phyloP scores from a whole-genome alignment of 495 filamentous ascomycete genomes.

The Penicillium pulvis region DNA sequence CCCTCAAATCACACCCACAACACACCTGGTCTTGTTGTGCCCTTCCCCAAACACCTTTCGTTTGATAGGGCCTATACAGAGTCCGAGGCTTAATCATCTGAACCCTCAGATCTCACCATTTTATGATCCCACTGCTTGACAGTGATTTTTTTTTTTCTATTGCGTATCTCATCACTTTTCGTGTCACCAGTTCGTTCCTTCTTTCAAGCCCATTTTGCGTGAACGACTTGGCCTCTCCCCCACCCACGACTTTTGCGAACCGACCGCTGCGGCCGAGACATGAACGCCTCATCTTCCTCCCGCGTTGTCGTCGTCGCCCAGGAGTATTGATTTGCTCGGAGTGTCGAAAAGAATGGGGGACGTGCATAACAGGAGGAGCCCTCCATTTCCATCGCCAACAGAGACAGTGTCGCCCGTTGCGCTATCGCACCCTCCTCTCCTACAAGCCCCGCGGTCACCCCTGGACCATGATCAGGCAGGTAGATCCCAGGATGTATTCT shows the following conservation, averaged over 20 bases:
- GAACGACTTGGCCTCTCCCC: constrained; percentile 5
- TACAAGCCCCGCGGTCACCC: constrained; percentile 30
- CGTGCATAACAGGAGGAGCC: constrained; percentile 42
- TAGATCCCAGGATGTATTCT: constrained; percentile 23
- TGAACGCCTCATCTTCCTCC: constrained; percentile 34
- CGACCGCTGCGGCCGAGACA: constrained; percentile 39
- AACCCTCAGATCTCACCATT: neutral
- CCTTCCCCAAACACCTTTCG: constrained; percentile 2
- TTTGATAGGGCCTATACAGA: constrained; percentile 22
- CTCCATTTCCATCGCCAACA: constrained; percentile 48
- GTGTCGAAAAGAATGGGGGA: constrained; percentile 41
- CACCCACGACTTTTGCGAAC: constrained; percentile 8
- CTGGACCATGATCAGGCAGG: constrained; percentile 20
- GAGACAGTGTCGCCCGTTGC: constrained; percentile 39
- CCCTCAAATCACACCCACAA: constrained; percentile 7
- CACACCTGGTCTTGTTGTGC: neutral
- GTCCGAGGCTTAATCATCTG: constrained; percentile 21
- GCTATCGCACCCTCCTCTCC: constrained; percentile 31
- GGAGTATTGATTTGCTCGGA: constrained; percentile 39
- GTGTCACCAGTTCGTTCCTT: constrained; percentile 1
- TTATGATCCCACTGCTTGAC: neutral
- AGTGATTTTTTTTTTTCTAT: constrained; percentile 6
- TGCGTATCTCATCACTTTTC: constrained; percentile 7
- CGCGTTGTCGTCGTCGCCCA: constrained; percentile 37
- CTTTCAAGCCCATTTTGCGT: neutral